Conservation (phyloP, 1,284 basidiomycete genomes). For the Tylopilus microsporus region DNA sequence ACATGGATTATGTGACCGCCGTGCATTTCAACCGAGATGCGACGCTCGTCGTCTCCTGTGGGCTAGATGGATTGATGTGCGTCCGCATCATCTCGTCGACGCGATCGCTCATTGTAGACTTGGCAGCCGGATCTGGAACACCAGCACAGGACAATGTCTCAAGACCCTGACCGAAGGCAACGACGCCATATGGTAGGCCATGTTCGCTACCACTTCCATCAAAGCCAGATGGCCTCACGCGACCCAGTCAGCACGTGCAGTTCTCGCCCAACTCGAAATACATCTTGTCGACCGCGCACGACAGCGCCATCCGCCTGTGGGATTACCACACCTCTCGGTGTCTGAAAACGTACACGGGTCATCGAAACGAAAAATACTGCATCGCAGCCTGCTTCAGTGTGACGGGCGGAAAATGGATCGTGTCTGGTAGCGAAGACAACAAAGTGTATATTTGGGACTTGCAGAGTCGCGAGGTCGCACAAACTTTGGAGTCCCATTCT, state of each 20-base stretch:
- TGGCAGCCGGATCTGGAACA: constrained; percentile 89
- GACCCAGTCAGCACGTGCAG: constrained; percentile 70
- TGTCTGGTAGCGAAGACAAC: constrained; percentile 88
- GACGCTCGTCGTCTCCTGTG: constrained; percentile 84
- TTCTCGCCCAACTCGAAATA: constrained; percentile 96
- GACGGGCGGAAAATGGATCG: constrained; percentile 82
- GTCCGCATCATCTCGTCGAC: constrained; percentile 40
- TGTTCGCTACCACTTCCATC: constrained; percentile 12
- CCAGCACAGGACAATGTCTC: constrained; percentile 86
- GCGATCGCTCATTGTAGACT: background rate
- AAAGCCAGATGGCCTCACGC: background rate
- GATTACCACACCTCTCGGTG: constrained; percentile 89
- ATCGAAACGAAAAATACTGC: constrained; percentile 76
- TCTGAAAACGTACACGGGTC: constrained; percentile 86
- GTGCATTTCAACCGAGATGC: constrained; percentile 94
- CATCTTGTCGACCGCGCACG: constrained; percentile 87
- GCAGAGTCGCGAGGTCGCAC: constrained; percentile 78
- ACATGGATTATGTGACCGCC: constrained; percentile 90
- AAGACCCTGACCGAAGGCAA: constrained; percentile 93
- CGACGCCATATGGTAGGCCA: constrained; percentile 77
- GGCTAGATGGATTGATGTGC: constrained; percentile 91
- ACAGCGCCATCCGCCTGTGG: constrained; percentile 89
- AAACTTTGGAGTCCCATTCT: constrained; percentile 71
- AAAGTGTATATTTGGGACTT: constrained; percentile 90
- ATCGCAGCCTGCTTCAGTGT: constrained; percentile 77